Percentiles rank a stretch among this genome's conserved stretches.
These are phyloP conservation scores for Eutrema heterophyllum DNA, from an alignment of 345 rosid species.

Conservation along the genomic window DNA sequence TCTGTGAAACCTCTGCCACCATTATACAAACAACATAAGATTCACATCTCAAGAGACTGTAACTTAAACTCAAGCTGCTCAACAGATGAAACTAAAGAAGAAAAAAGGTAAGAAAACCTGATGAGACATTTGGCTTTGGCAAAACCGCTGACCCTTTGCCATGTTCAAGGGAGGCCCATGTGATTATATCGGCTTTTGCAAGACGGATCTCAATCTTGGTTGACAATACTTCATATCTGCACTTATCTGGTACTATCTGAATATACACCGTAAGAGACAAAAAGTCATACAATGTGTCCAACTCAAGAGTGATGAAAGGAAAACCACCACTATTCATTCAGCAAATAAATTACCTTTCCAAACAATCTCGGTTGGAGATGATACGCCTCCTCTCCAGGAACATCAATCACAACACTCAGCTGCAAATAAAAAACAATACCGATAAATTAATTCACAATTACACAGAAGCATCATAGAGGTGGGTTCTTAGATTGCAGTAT, in stretches of 20 bases:
- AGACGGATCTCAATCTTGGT: constrained; percentile 87
- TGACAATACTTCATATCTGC: constrained; percentile 61
- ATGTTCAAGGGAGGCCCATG: constrained; percentile 84
- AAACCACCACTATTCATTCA: not conserved
- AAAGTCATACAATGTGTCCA: not conserved
- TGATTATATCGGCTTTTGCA: constrained; percentile 66
- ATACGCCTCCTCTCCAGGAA: constrained; percentile 70
- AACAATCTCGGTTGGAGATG: constrained; percentile 82
- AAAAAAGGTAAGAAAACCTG: constrained; percentile 32
- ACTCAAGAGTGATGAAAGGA: not conserved
- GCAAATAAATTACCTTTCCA: constrained; percentile 57
- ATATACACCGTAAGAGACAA: not conserved
- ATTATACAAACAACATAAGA: not conserved
- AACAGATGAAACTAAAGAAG: not conserved
- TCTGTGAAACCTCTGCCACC: constrained; percentile 38
- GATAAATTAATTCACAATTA: not conserved
- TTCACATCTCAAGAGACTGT: not conserved
- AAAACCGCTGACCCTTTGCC: constrained; percentile 40
- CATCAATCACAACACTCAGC: constrained; percentile 68
- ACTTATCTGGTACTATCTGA: constrained; percentile 72
- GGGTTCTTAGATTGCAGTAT: constrained; percentile 19
- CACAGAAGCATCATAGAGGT: not conserved
- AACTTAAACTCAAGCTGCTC: not conserved
- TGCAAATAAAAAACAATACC: constrained; percentile 33
- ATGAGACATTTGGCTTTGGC: constrained; percentile 33